Evolutionary conservation across 139 green algal species (phyloP).

Genomic region (Tetradesmus obliquus): DNA sequence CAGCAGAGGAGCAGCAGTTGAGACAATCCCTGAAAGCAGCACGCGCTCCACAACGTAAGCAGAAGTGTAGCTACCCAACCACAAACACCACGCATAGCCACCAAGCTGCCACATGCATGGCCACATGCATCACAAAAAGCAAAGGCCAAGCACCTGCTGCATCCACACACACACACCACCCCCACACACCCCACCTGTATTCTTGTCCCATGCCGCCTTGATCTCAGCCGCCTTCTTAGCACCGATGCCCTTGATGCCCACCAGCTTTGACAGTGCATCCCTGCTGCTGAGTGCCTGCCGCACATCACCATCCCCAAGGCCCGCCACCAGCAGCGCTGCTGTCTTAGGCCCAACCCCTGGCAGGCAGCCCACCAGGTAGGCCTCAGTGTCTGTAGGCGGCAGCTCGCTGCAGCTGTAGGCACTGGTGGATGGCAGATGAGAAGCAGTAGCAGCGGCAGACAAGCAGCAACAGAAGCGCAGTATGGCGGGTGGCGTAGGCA

Average conservation of each 20-base stretch:
- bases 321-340: not conserved
- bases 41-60: too few species aligned
- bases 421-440: not conserved
- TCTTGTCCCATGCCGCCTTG: conserved; percentile 25
- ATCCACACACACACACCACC: not conserved
- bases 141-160: not conserved
- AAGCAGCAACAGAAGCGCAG: not conserved
- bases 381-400: not conserved
- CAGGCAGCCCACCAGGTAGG: conserved; percentile 1
- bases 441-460: not conserved
- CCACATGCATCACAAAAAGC: not conserved
- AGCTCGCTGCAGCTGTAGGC: not conserved
- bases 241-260: conserved; percentile 22
- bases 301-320: not conserved
- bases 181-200: not conserved
- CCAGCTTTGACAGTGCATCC: not conserved
- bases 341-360: not conserved
- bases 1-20: too few species aligned
- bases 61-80: too few species aligned
- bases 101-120: too few species aligned
- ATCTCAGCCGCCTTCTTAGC: not conserved
- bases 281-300: not conserved
- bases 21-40: too few species aligned
- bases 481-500: not conserved
- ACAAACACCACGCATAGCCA: too few species aligned